Evolutionary conservation across 73 alveolate genomes (phyloP).

Genomic region (Tetrahymena borealis): DNA sequence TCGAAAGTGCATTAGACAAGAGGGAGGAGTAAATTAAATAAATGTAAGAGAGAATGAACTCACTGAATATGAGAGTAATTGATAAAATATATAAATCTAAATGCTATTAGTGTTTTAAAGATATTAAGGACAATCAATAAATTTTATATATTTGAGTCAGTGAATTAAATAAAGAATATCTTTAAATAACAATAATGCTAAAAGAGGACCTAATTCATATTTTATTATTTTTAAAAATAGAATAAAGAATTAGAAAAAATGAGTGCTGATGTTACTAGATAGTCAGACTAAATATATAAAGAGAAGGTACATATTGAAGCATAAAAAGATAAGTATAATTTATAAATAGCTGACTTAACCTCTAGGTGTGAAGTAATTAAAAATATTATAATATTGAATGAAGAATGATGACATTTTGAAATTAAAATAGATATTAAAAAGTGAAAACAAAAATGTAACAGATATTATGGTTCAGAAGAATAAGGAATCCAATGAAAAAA

Average conservation of each 20-base stretch:
- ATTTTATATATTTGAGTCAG: background rate
- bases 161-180: background rate
- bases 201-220: no score
- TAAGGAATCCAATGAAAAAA: background rate
- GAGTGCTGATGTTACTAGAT: background rate
- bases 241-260: background rate
- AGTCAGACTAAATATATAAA: background rate
- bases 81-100: background rate
- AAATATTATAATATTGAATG: no score
- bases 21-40: background rate
- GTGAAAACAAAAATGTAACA: background rate
- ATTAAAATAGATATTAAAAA: background rate
- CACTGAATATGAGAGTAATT: background rate
- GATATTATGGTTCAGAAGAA: background rate
- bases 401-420: background rate
- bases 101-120: no score
- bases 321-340: background rate
- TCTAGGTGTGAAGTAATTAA: background rate
- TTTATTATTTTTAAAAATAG: background rate
- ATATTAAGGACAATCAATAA: no score
- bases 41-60: background rate
- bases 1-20: background rate
- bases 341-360: background rate
- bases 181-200: background rate
- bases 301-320: background rate